A percentile compares a stretch with the other conserved stretches of the same genome.
Evolutionary conservation across 2,329 filamentous ascomycete species (phyloP).

Genomic region (Fusarium tupiense): DNA sequence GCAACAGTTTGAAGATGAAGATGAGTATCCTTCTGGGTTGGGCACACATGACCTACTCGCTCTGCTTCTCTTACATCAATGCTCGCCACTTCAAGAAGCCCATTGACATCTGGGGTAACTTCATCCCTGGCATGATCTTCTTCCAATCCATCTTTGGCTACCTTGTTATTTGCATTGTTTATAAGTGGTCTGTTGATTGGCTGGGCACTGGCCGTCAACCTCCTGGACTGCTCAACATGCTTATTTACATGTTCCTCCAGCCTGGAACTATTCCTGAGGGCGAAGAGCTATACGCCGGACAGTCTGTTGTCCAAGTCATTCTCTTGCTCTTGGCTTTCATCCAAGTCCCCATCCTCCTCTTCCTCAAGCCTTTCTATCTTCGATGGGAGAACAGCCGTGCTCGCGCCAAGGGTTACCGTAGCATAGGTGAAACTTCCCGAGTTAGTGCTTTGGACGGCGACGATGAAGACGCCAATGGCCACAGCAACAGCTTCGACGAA

Average conservation of each 20-base stretch:
- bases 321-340: slow-evolving; percentile 83
- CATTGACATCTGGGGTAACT: slow-evolving; percentile 97
- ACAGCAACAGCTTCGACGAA: slow-evolving; percentile 67
- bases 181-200: slow-evolving; percentile 98
- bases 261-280: slow-evolving; percentile 73
- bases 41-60: slow-evolving; percentile 98
- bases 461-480: slow-evolving; percentile 66
- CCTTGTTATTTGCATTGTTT: slow-evolving; percentile 90
- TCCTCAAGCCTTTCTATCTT: slow-evolving; percentile 96
- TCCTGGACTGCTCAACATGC: slow-evolving; percentile 94
- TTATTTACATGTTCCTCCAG: slow-evolving; percentile 99
- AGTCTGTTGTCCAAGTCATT: slow-evolving; percentile 78
- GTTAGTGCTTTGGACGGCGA: slow-evolving; percentile 92
- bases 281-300: slow-evolving; percentile 80
- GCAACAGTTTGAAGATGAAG: slow-evolving; percentile 99
- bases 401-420: slow-evolving; percentile 88
- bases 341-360: slow-evolving; percentile 90
- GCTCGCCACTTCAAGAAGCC: slow-evolving; percentile 93
- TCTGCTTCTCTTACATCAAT: slow-evolving; percentile 92
- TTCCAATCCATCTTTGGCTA: slow-evolving; percentile 99
- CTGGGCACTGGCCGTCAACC: slow-evolving; percentile 68
- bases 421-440: slow-evolving; percentile 86
- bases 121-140: slow-evolving; percentile 98
- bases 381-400: slow-evolving; percentile 93
- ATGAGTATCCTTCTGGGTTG: slow-evolving; percentile 97